phyloP scores from a whole-genome alignment of 2,329 filamentous ascomycete genomes.

The Monilinia laxa region DNA sequence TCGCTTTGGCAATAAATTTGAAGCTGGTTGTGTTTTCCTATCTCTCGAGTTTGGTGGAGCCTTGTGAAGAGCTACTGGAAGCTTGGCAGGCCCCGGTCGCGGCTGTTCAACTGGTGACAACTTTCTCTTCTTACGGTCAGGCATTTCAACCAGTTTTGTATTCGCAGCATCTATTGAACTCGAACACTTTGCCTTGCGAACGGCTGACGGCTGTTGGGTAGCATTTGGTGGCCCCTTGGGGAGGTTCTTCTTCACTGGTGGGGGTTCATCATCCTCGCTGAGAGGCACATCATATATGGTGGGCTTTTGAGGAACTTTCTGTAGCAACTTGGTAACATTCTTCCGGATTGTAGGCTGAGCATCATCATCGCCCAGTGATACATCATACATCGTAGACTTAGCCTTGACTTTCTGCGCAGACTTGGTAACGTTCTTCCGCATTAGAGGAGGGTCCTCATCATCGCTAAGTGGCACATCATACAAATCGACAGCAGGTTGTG shows the following conservation, averaged over 20 bases:
- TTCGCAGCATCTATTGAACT: not conserved
- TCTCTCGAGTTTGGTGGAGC: conserved; percentile 19
- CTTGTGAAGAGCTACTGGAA: conserved; percentile 23
- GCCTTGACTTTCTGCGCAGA: conserved; percentile 10
- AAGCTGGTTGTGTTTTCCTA: not conserved
- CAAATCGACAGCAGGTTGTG: conserved; percentile 23
- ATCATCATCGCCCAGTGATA: conserved; percentile 30
- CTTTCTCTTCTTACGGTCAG: conserved; percentile 36
- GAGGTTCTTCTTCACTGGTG: conserved; percentile 15
- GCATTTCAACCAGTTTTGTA: conserved; percentile 15
- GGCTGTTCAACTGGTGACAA: conserved; percentile 30
- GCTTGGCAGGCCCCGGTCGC: conserved; percentile 17
- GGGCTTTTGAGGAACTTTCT: conserved; percentile 18
- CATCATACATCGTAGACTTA: conserved; percentile 29
- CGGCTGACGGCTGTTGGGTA: not conserved
- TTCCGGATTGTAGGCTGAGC: conserved; percentile 20
- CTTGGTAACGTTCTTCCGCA: conserved; percentile 22
- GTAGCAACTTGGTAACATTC: conserved; percentile 25
- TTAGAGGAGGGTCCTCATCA: conserved; percentile 24
- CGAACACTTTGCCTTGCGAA: not conserved
- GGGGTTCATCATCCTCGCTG: conserved; percentile 5
- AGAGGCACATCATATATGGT: conserved; percentile 12
- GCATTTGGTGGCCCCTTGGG: conserved; percentile 16
- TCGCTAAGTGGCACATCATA: conserved; percentile 36
- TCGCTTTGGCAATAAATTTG: not conserved